A percentile compares a stretch with the other conserved stretches of the same genome.
Evolutionary conservation across 495 filamentous ascomycete genomes (phyloP).

Genomic region (Penicillium angulare): DNA sequence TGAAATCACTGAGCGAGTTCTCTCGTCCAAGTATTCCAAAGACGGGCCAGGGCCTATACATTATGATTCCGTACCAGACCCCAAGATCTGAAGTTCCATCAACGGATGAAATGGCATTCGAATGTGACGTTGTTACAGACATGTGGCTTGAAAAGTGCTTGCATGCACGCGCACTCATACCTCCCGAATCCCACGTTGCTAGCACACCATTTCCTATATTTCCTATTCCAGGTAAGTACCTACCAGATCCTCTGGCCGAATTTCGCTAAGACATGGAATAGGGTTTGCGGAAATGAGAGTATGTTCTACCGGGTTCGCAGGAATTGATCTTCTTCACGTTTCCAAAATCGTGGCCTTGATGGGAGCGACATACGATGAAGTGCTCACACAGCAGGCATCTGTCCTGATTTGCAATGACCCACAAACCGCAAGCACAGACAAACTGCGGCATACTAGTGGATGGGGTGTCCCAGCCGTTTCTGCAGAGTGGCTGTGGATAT

Average conservation of each 20-base stretch:
- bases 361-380: conserved; percentile 72
- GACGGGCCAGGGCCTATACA: conserved; percentile 42
- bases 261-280: conserved; percentile 16
- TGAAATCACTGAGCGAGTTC: conserved; percentile 40
- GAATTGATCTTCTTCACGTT: conserved; percentile 82
- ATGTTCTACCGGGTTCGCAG: conserved; percentile 77
- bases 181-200: conserved; percentile 67
- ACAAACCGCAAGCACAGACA: conserved; percentile 63
- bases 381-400: conserved; percentile 61
- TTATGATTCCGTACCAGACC: conserved; percentile 56
- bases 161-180: conserved; percentile 65
- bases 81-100: conserved; percentile 34
- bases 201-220: conserved; percentile 71
- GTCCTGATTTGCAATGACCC: conserved; percentile 66
- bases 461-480: conserved; percentile 78
- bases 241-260: background rate
- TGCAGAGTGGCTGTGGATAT: conserved; percentile 80
- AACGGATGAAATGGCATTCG: conserved; percentile 42
- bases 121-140: conserved; percentile 67
- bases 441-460: conserved; percentile 67
- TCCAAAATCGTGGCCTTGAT: conserved; percentile 71
- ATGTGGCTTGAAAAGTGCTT: conserved; percentile 93
- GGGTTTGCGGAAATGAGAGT: conserved; percentile 68
- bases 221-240: conserved; percentile 57
- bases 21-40: conserved; percentile 40